Percentiles rank a stretch among this genome's conserved stretches.
Evolutionary conservation across 2,329 filamentous ascomycete genomes (phyloP).

Genomic region (Huntiella savannae): DNA sequence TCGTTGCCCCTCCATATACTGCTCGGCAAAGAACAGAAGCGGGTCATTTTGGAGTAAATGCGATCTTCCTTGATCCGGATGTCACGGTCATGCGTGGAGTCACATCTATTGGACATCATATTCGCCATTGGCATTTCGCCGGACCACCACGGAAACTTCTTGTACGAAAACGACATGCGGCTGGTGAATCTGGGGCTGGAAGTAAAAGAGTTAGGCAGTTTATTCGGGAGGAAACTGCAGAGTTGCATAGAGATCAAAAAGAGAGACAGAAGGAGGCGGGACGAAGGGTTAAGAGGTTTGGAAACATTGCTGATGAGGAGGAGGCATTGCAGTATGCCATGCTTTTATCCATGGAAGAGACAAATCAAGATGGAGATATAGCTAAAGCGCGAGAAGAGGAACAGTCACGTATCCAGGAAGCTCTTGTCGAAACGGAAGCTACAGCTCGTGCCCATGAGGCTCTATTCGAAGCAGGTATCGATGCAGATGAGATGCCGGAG

Average conservation of each 20-base stretch:
- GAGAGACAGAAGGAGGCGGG: not conserved
- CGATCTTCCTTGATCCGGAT: constrained; percentile 74
- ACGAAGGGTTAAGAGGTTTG: not conserved
- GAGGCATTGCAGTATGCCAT: not conserved
- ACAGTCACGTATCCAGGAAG: too few relatives aligned
- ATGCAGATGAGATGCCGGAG: too few relatives aligned
- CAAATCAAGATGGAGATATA: too few relatives aligned
- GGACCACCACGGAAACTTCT: not conserved
- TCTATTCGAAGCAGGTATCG: too few relatives aligned
- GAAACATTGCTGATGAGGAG: not conserved
- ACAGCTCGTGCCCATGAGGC: too few relatives aligned
- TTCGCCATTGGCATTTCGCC: constrained; percentile 57
- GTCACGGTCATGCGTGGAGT: constrained; percentile 70
- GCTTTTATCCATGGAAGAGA: too few relatives aligned
- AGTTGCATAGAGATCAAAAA: not conserved
- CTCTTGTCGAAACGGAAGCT: too few relatives aligned
- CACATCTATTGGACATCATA: constrained; percentile 66
- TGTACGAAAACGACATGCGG: not conserved
- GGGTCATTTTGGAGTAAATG: constrained; percentile 55
- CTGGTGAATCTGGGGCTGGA: too few relatives aligned
- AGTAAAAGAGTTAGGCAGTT: not conserved
- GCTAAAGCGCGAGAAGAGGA: too few relatives aligned
- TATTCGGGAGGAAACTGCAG: not conserved
- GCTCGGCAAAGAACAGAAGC: constrained; percentile 51
- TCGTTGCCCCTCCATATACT: constrained; percentile 64